Percentiles rank a stretch among this genome's conserved stretches.
Evolutionary conservation across 768 basidiomycete species (phyloP).

Genomic region (Mycena haematopus): DNA sequence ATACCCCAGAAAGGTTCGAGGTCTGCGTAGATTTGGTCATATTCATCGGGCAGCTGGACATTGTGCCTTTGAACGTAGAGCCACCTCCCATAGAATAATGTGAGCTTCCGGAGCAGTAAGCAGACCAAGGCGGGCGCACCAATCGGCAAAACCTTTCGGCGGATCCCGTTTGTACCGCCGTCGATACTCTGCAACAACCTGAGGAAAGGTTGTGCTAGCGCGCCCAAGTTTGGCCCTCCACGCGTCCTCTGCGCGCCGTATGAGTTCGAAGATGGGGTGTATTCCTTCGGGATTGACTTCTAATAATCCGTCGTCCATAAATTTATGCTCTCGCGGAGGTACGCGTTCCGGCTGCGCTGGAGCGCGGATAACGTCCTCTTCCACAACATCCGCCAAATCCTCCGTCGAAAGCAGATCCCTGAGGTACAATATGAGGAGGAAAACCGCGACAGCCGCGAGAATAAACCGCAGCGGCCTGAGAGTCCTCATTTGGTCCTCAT

Average conservation of each 20-base stretch:
- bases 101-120: constrained; percentile 23
- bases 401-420: not conserved
- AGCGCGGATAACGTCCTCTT: not conserved
- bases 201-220: constrained; percentile 77
- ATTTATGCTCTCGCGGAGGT: constrained; percentile 3
- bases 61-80: constrained; percentile 67
- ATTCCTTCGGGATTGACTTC: constrained; percentile 42
- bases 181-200: constrained; percentile 80
- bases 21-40: constrained; percentile 75
- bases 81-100: constrained; percentile 44
- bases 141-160: constrained; percentile 86
- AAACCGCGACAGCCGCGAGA: not conserved
- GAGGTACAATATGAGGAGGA: not conserved
- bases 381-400: not conserved
- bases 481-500: not conserved
- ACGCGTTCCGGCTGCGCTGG: not conserved
- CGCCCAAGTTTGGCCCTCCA: constrained; percentile 59
- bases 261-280: constrained; percentile 56
- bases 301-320: constrained; percentile 40
- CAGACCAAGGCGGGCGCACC: constrained; percentile 71
- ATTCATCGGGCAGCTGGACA: constrained; percentile 87
- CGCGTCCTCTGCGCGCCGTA: constrained; percentile 40
- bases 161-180: constrained; percentile 78
- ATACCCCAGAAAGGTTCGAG: constrained; percentile 86
- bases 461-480: not conserved